Evolutionary conservation across 495 filamentous ascomycete genomes (phyloP), one percentile per base, ranked within the genome.

Genomic region (Penicillium atrosanguineum): DNA sequence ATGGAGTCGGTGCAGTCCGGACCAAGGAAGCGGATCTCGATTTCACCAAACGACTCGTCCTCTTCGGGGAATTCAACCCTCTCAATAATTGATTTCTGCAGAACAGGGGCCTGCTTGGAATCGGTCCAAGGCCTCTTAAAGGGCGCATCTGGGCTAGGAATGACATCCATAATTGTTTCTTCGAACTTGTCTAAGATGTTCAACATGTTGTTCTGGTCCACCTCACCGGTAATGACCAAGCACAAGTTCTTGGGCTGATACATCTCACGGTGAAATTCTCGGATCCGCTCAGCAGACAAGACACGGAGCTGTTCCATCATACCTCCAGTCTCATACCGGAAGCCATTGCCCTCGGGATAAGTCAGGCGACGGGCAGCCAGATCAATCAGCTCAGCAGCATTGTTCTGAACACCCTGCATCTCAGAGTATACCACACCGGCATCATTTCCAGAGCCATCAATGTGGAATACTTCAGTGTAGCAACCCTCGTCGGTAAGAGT

Each of bases 391-490:
- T 95, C 88, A 14, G 73, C 72, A 53, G 85, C 81, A 16, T 79
- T 87, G 64, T 96, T 96, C 67, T 99, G 87, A 1, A 94, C 83
- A 11, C 84, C 95, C 67, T 99, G 94, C 94, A 99, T 97, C 70
- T 99, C 94, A 1, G 95, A 97, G 73, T 97, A 99, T 18, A 97
- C 94, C 4, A 98, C 94, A 55, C 92, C 94, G 23, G 94, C 94
- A 79, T 99, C 95, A 57, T 97, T 86, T 44, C 93, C 94, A 51
- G 85, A 79, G 34, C 90, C 91, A 68, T 99, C 89, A 48, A 99
- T 81, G 68, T 99, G 95, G 72, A 95, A 89, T 25, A 99, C 94
- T 62, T 99, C 94, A 2, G 94, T 99, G 59, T 95, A 86, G 65
- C 93, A 97, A 4, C 84, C 89, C 43, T 90, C 86, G 68, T 99